Evolutionary conservation across 495 filamentous ascomycete genomes (phyloP).

Genomic region (Trichocladium antarcticum): DNA sequence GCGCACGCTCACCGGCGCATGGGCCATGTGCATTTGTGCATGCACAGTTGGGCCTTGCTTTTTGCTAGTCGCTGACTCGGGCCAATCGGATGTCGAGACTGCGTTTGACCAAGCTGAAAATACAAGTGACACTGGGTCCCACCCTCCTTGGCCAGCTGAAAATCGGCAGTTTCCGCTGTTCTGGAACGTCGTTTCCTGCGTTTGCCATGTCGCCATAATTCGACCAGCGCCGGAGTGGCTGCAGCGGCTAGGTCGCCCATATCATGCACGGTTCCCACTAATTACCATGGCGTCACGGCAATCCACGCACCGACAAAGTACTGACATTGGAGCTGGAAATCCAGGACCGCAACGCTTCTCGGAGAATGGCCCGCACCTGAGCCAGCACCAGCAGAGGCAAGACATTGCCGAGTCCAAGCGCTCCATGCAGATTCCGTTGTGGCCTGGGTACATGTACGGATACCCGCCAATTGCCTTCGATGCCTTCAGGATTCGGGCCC

Average conservation of each 20-base stretch:
- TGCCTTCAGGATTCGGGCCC: constrained; percentile 26
- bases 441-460: constrained; percentile 19
- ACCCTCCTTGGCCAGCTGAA: constrained; percentile 10
- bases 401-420: constrained; percentile 25
- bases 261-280: too few species aligned
- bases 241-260: too few species aligned
- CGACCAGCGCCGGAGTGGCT: constrained; percentile 1
- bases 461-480: too few species aligned
- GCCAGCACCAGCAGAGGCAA: constrained; percentile 29
- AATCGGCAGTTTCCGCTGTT: background rate
- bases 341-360: constrained; percentile 26
- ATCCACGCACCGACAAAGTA: too few species aligned
- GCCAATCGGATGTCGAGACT: background rate
- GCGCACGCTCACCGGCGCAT: background rate
- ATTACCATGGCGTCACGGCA: too few species aligned
- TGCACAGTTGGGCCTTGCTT: background rate
- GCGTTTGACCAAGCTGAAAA: constrained; percentile 4
- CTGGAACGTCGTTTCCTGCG: background rate
- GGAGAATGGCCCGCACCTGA: background rate
- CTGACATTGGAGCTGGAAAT: constrained; percentile 30
- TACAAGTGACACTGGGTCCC: background rate
- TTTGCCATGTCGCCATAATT: background rate
- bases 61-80: background rate
- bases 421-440: constrained; percentile 27
- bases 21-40: background rate